phyloP scores from a whole-genome alignment of 106 monocot species.

The Narthecium ossifragum region DNA sequence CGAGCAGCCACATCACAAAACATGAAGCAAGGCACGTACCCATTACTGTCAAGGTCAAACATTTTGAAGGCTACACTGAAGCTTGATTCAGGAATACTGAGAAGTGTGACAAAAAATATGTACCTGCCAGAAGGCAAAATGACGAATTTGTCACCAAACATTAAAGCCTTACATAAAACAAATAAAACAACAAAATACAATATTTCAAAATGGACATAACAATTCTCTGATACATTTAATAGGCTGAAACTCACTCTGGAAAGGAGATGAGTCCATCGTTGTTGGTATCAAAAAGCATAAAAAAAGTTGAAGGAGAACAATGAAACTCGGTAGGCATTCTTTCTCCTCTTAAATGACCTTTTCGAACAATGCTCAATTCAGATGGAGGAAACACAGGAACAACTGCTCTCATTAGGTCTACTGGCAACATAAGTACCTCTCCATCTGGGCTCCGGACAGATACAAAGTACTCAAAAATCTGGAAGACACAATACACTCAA shows the following conservation, averaged over 20 bases:
- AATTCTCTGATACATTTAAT: not conserved
- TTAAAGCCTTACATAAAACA: not conserved
- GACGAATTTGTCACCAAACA: not conserved
- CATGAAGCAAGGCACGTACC: conserved; percentile 35
- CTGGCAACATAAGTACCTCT: conserved; percentile 73
- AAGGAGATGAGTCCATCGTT: conserved; percentile 93
- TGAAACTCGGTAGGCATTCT: conserved; percentile 55
- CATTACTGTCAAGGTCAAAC: conserved; percentile 82
- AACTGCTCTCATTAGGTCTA: conserved; percentile 91
- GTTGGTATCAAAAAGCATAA: conserved; percentile 96
- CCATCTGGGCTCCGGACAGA: conserved; percentile 56
- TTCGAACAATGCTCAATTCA: conserved; percentile 67
- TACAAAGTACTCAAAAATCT: conserved; percentile 98
- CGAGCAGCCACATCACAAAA: not conserved
- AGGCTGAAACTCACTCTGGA: conserved; percentile 54
- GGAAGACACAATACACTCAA: not conserved
- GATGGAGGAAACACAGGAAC: conserved; percentile 98
- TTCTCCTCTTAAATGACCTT: conserved; percentile 85
- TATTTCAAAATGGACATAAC: not conserved
- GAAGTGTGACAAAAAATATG: conserved; percentile 92
- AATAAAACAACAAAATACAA: not conserved
- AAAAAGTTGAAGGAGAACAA: conserved; percentile 73
- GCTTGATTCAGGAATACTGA: conserved; percentile 91
- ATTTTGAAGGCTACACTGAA: conserved; percentile 94
- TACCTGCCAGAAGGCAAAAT: conserved; percentile 47